These are phyloP conservation scores for Pseudocercospora pini-densiflorae DNA, from an alignment of 2,329 filamentous ascomycete genomes.

Conservation along the genomic window DNA sequence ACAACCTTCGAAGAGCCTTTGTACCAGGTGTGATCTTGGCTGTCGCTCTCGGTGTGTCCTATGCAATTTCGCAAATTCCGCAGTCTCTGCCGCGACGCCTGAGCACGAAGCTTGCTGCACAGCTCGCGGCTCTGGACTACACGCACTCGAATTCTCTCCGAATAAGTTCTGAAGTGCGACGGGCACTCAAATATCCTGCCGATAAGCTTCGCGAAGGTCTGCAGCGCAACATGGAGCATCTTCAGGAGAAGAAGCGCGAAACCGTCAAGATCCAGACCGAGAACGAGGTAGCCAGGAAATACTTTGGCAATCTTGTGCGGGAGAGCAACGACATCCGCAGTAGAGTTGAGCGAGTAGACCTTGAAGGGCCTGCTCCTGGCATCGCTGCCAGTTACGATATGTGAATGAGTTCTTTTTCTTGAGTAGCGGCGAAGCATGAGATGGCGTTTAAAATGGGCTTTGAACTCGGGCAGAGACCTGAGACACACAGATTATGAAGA, in stretches of 20 bases:
- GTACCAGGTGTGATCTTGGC: constrained; percentile 79
- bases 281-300: constrained; percentile 85
- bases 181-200: constrained; percentile 84
- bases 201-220: constrained; percentile 84
- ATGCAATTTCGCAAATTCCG: constrained; percentile 85
- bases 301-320: constrained; percentile 84
- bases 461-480: not conserved
- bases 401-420: constrained; percentile 20
- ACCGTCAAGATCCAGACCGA: constrained; percentile 80
- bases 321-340: constrained; percentile 57
- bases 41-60: constrained; percentile 74
- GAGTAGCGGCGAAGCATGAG: constrained; percentile 8
- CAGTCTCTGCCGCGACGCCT: constrained; percentile 85
- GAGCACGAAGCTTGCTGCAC: constrained; percentile 79
- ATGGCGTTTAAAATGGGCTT: constrained; percentile 11
- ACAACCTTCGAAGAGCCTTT: constrained; percentile 79
- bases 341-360: constrained; percentile 56
- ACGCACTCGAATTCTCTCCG: constrained; percentile 85
- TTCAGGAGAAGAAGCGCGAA: constrained; percentile 77
- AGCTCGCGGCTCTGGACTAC: constrained; percentile 85
- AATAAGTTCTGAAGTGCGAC: constrained; percentile 83
- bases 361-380: constrained; percentile 56
- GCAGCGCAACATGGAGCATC: constrained; percentile 82
- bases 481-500: constrained; percentile 4
- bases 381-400: constrained; percentile 43